Percentiles rank a stretch among this genome's conserved stretches.
These are phyloP conservation scores for Penicillium concentricum DNA, from an alignment of 2,329 filamentous ascomycete genomes.

Conservation along the genomic window DNA sequence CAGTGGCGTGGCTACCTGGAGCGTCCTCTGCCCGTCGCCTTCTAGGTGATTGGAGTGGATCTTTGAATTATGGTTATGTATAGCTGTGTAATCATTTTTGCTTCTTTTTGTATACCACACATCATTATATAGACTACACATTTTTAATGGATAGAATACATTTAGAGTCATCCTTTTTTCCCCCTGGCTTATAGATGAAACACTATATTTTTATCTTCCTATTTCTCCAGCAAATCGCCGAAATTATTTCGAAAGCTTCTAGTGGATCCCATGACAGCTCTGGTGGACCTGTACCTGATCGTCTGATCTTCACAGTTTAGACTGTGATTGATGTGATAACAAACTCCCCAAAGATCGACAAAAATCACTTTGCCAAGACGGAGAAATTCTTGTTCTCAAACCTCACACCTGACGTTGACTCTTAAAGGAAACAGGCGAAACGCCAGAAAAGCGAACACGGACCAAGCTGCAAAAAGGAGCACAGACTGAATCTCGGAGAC, in stretches of 20 bases:
- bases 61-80: neutral
- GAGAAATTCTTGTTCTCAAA: slow-evolving; percentile 7
- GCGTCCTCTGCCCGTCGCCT: slow-evolving; percentile 37
- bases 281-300: neutral
- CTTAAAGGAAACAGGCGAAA: neutral
- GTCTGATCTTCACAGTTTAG: slow-evolving; percentile 1
- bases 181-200: neutral
- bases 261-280: neutral
- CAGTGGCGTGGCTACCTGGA: slow-evolving; percentile 54
- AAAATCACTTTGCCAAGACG: slow-evolving; percentile 15
- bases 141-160: slow-evolving; percentile 1
- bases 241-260: neutral
- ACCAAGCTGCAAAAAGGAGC: neutral
- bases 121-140: slow-evolving; percentile 7
- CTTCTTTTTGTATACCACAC: slow-evolving; percentile 8
- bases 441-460: neutral
- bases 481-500: neutral
- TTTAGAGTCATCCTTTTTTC: neutral
- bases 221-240: neutral
- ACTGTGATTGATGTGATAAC: slow-evolving; percentile 19
- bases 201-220: neutral
- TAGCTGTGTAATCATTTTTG: neutral
- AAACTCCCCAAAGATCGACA: slow-evolving; percentile 4
- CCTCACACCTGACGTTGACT: neutral
- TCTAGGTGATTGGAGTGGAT: slow-evolving; percentile 8